These are phyloP conservation scores for Ophiocordyceps camponoti-saundersi DNA, from an alignment of 2,329 filamentous ascomycete genomes.

Conservation along the genomic window DNA sequence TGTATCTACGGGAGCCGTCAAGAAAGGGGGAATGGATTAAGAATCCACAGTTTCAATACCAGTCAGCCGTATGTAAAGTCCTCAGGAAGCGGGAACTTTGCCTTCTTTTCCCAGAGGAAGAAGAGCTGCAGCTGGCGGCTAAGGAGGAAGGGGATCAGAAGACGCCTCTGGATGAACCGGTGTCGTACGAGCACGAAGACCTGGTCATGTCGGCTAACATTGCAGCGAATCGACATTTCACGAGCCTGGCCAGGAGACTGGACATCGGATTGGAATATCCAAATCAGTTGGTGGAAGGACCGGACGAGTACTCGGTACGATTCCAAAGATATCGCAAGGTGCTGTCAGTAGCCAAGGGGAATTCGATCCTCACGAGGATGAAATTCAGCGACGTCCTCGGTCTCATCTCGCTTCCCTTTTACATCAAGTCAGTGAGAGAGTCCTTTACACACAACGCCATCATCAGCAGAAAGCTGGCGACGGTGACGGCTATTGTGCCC, in stretches of 20 bases:
- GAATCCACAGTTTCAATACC: background rate
- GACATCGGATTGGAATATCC: background rate
- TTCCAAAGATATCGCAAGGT: background rate
- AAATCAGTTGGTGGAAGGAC: background rate
- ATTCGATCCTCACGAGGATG: background rate
- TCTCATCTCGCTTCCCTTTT: background rate
- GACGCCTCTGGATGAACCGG: no score
- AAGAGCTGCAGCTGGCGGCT: no score
- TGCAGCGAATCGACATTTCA: background rate
- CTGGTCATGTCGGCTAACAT: background rate
- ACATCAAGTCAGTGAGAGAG: background rate
- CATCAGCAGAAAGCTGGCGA: background rate
- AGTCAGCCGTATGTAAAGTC: background rate
- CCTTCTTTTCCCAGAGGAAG: no score
- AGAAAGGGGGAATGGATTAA: background rate
- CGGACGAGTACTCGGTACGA: background rate
- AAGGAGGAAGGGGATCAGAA: no score
- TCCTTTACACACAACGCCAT: background rate
- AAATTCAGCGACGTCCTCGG: background rate
- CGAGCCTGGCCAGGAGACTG: background rate
- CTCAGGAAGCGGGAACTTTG: no score
- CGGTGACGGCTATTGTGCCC: background rate
- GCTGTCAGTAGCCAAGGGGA: background rate
- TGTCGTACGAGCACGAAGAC: no score
- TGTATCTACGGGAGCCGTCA: background rate